phyloP scores from a whole-genome alignment of 352 stramenopile genomes.

The Phytopythium kandeliae region DNA sequence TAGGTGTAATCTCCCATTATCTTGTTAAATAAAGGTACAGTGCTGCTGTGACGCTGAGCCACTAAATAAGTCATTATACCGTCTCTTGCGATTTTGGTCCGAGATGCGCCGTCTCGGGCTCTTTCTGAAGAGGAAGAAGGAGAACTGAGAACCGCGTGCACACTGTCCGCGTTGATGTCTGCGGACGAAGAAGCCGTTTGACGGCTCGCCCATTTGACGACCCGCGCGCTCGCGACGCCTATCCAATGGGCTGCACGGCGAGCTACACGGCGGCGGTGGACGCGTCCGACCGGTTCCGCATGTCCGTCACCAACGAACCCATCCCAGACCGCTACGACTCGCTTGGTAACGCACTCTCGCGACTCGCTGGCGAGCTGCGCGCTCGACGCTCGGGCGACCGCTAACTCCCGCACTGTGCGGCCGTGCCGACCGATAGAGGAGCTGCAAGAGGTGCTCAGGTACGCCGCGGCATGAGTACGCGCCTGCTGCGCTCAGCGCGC shows the following conservation, averaged over 20 bases:
- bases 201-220: constrained; percentile 1
- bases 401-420: too few relatives aligned
- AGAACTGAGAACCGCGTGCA: not conserved
- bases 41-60: too few relatives aligned
- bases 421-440: too few relatives aligned
- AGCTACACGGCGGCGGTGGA: constrained; percentile 7
- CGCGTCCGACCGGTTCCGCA: not conserved
- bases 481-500: not conserved
- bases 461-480: not conserved
- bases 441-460: constrained; percentile 58
- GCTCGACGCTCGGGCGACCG: too few relatives aligned
- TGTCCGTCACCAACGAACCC: constrained; percentile 24
- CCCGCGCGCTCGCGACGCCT: not conserved
- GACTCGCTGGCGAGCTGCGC: too few relatives aligned
- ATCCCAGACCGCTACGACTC: constrained; percentile 61
- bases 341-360: constrained; percentile 26
- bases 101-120: not conserved
- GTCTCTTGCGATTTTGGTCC: not conserved
- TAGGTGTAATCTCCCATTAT: not conserved
- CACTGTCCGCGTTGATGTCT: not conserved
- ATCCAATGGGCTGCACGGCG: constrained; percentile 22
- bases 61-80: too few relatives aligned
- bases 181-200: not conserved
- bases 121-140: constrained; percentile 2
- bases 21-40: not conserved